These are phyloP conservation scores for Coemansia sp. DNA, from an alignment of 192 early-diverging fungal species.

Conservation along the genomic window DNA sequence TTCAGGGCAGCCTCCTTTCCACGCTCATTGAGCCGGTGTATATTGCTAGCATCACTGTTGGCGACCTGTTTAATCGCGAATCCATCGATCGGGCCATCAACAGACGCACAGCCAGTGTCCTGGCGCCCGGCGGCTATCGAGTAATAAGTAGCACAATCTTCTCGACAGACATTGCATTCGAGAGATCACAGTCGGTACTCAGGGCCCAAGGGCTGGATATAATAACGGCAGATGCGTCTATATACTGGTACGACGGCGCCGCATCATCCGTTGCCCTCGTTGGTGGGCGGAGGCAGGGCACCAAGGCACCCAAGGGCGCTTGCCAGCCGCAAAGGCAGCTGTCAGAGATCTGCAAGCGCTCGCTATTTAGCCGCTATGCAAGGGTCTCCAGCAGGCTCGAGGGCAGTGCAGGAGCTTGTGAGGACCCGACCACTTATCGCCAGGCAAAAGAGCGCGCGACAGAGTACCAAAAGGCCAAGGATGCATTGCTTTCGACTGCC, in stretches of 20 bases:
- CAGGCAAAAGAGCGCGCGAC: constrained; percentile 18
- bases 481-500: constrained; percentile 3
- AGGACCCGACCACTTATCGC: constrained; percentile 14
- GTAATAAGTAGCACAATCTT: constrained; percentile 14
- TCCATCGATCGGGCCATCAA: constrained; percentile 67
- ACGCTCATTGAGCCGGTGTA: constrained; percentile 66
- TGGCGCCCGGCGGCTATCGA: constrained; percentile 9
- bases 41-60: constrained; percentile 59
- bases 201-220: background rate
- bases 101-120: constrained; percentile 26
- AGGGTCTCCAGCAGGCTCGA: background rate
- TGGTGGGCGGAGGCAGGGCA: constrained; percentile 54
- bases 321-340: constrained; percentile 20
- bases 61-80: constrained; percentile 62
- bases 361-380: constrained; percentile 14
- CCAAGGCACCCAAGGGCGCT: constrained; percentile 19
- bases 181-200: constrained; percentile 21
- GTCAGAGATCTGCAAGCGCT: constrained; percentile 36
- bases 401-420: background rate
- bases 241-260: constrained; percentile 40
- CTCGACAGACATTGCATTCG: constrained; percentile 16
- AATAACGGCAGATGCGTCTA: constrained; percentile 34
- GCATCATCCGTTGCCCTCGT: constrained; percentile 44
- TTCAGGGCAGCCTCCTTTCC: constrained; percentile 68
- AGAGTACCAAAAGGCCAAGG: constrained; percentile 29